Evolutionary conservation across 306 rosid genomes (phyloP).

Genomic region (Herpetospermum pedunculosum): DNA sequence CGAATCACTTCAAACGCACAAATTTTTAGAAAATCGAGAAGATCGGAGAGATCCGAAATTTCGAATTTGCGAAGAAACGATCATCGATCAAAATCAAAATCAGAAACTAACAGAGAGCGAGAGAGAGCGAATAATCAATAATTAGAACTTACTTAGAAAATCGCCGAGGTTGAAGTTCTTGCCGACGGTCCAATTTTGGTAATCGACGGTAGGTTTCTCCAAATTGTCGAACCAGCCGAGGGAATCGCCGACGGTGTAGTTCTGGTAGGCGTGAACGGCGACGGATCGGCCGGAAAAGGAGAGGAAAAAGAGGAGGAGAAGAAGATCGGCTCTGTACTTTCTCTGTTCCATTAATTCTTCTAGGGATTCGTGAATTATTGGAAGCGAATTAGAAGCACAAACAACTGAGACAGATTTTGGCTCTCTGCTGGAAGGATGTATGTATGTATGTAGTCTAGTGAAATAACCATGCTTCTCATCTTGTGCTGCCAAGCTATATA

Average conservation of each 20-base stretch:
- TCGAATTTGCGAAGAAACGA: background rate
- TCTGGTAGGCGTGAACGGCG: constrained; percentile 47
- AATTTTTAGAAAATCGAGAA: background rate
- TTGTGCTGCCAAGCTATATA: constrained; percentile 6
- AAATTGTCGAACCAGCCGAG: constrained; percentile 72
- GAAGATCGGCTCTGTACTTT: background rate
- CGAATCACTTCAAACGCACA: background rate
- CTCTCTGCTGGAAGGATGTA: background rate
- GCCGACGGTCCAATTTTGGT: constrained; percentile 58
- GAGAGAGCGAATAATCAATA: background rate
- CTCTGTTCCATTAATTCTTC: constrained; percentile 1
- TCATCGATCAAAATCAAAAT: background rate
- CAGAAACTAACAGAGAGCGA: background rate
- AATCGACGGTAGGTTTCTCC: constrained; percentile 40
- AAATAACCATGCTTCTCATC: background rate
- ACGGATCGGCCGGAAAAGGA: constrained; percentile 26
- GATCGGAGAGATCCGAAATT: background rate
- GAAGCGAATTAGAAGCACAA: background rate
- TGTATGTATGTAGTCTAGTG: background rate
- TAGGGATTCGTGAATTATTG: background rate
- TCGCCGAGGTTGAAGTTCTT: constrained; percentile 77
- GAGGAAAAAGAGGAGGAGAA: background rate
- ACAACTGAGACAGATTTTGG: background rate
- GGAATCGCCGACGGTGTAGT: constrained; percentile 86
- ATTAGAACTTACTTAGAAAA: constrained; percentile 53